Evolutionary conservation across 257 asterid genomes (phyloP), one percentile per base, ranked within the genome.

Genomic region (Solanum chiquidenum): DNA sequence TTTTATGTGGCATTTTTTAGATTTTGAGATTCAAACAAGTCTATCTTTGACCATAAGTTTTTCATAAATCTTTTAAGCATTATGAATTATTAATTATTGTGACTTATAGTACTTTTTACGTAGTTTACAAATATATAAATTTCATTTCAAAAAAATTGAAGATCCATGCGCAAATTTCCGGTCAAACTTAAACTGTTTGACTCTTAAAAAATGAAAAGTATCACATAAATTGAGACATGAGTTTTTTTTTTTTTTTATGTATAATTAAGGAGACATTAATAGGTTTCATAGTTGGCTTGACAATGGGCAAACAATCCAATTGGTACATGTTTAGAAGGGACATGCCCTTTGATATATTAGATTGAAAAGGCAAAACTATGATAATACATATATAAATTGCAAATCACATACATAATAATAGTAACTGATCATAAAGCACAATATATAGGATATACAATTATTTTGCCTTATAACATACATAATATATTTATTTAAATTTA

Each of bases 151-250:
- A 18, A 49, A 55, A 18, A 18, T 0, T 6, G 0, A 55, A 55
- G 1, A 55, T 55, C 2, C 10, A 55, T 55, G 64, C 4, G 1
- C 64, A 55, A 18, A 55, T 18, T 18, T 0, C 0, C 0, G 1
- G 0, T 2, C 10, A 55, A 18, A 55, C 4, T 18, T 55, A 55
- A 55, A 55, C 2, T 55, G 7, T 2, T 55, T 55, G 64, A 55
- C 64, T 55, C n/a, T 18, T 0, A 18, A 18, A 55, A 55, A 55
- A 55, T 0, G 4, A 18, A 18, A 55, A 55, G 0, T 55, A 55
- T 0, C 64, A 18, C 10, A 55, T 55, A 55, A 55, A 55, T 55
- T 1, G 1, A 18, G 9, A 55, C 9, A 1, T 0, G 9, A 0
- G 2, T 16, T 9, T 55, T 0, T 14, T 46, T 0, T 46, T 0